phyloP scores from a whole-genome alignment of 2,329 filamentous ascomycete species.

The Apiospora saccharicola region DNA sequence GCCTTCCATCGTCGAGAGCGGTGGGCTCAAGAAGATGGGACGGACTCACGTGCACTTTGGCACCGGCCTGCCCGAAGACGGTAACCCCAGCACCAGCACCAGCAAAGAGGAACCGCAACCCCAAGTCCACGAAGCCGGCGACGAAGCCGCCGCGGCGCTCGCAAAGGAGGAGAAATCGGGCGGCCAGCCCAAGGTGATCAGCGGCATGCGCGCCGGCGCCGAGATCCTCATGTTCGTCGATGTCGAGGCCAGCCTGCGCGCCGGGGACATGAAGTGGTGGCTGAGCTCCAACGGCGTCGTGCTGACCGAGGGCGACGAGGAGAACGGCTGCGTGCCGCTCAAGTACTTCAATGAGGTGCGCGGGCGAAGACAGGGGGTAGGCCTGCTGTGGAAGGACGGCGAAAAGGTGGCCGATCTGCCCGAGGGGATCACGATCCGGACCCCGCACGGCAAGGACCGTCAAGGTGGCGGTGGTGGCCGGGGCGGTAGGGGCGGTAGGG shows the following conservation, averaged over 20 bases:
- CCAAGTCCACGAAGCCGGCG: slow-evolving; percentile 27
- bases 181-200: slow-evolving; percentile 61
- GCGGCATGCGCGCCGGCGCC: slow-evolving; percentile 81
- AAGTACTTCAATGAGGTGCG: slow-evolving; percentile 77
- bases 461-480: slow-evolving; percentile 45
- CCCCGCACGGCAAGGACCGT: slow-evolving; percentile 56
- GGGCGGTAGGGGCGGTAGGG: slow-evolving; percentile 41
- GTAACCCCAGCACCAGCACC: slow-evolving; percentile 29
- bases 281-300: slow-evolving; percentile 80
- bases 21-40: slow-evolving; percentile 82
- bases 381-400: slow-evolving; percentile 75
- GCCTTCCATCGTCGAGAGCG: slow-evolving; percentile 74
- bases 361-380: slow-evolving; percentile 65
- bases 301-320: slow-evolving; percentile 66
- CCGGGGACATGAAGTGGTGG: slow-evolving; percentile 74
- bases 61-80: slow-evolving; percentile 66
- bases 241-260: slow-evolving; percentile 69
- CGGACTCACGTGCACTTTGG: slow-evolving; percentile 93
- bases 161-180: slow-evolving; percentile 31
- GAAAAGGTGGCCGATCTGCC: slow-evolving; percentile 73
- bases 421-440: slow-evolving; percentile 57
- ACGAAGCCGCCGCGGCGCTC: slow-evolving; percentile 29
- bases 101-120: neutral
- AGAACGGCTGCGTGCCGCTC: slow-evolving; percentile 67
- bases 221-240: slow-evolving; percentile 83